These are phyloP conservation scores for Ogataea pilisensis DNA, from an alignment of 805 yeast species.

Conservation along the genomic window DNA sequence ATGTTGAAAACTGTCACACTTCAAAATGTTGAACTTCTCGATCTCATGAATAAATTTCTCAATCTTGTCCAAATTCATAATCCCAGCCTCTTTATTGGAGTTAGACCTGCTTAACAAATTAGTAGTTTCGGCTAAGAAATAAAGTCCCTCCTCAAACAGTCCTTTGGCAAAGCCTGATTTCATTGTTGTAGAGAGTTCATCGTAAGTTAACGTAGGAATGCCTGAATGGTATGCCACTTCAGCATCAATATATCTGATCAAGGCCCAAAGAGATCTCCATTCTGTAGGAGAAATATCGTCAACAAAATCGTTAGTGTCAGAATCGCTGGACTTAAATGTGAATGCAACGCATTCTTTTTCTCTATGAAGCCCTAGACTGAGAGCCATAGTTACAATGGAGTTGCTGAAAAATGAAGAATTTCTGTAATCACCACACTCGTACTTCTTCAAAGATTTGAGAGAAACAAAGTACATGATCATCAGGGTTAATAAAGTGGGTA, in stretches of 20 bases:
- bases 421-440: constrained; percentile 16
- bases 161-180: background rate
- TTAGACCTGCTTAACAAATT: background rate
- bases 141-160: background rate
- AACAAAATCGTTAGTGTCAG: constrained; percentile 2
- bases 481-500: constrained; percentile 18
- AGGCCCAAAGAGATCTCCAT: constrained; percentile 15
- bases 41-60: constrained; percentile 18
- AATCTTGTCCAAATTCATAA: constrained; percentile 8
- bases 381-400: constrained; percentile 21
- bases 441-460: constrained; percentile 13
- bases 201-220: constrained; percentile 12
- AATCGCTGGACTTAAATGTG: background rate
- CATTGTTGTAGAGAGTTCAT: background rate
- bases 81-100: background rate
- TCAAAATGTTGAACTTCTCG: constrained; percentile 13
- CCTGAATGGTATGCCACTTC: constrained; percentile 22
- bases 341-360: constrained; percentile 2
- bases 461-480: constrained; percentile 17
- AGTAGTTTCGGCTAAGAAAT: background rate
- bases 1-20: constrained; percentile 6
- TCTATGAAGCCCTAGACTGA: constrained; percentile 18
- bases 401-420: constrained; percentile 14
- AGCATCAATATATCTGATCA: constrained; percentile 20
- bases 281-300: constrained; percentile 14